Percentiles rank a stretch among this genome's conserved stretches.
phyloP scores from a whole-genome alignment of 352 stramenopile species.

The Globisporangium spinosum region DNA sequence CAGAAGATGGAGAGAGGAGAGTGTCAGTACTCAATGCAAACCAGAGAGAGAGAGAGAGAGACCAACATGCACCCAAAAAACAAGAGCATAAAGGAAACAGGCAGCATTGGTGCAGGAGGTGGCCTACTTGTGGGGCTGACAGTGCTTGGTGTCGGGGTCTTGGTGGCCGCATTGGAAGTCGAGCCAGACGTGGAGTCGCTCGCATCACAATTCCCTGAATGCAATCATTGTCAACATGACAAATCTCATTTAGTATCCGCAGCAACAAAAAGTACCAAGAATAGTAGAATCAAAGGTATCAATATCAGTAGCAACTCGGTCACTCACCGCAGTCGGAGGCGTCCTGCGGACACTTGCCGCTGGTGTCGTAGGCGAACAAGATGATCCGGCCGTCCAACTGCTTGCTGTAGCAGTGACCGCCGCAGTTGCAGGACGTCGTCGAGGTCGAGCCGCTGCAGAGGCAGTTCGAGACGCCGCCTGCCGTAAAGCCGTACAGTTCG shows the following conservation, averaged over 20 bases:
- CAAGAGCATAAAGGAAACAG: not conserved
- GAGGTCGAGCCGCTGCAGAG: conserved; percentile 8
- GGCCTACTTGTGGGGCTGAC: conserved; percentile 14
- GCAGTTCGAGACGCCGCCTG: conserved; percentile 27
- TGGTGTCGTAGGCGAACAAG: conserved; percentile 23
- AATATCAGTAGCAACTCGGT: not conserved
- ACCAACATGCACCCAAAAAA: not conserved
- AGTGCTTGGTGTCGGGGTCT: conserved; percentile 5
- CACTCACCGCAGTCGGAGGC: conserved; percentile 19
- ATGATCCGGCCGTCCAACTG: conserved; percentile 22
- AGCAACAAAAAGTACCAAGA: not conserved
- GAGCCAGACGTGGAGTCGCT: not conserved
- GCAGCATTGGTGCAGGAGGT: not conserved
- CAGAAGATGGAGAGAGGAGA: conserved; percentile 3
- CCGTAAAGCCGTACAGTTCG: conserved; percentile 33
- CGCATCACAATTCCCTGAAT: conserved; percentile 7
- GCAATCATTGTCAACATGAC: not conserved
- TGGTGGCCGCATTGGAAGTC: not conserved
- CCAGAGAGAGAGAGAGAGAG: not conserved
- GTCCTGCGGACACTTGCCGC: conserved; percentile 6
- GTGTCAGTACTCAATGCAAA: conserved; percentile 9
- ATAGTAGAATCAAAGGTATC: not conserved
- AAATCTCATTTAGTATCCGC: not conserved
- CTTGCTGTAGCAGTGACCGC: conserved; percentile 32
- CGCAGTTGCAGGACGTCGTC: conserved; percentile 30